Conservation (phyloP, 805 yeast species). For the Starmerella potacharoeniae region DNA sequence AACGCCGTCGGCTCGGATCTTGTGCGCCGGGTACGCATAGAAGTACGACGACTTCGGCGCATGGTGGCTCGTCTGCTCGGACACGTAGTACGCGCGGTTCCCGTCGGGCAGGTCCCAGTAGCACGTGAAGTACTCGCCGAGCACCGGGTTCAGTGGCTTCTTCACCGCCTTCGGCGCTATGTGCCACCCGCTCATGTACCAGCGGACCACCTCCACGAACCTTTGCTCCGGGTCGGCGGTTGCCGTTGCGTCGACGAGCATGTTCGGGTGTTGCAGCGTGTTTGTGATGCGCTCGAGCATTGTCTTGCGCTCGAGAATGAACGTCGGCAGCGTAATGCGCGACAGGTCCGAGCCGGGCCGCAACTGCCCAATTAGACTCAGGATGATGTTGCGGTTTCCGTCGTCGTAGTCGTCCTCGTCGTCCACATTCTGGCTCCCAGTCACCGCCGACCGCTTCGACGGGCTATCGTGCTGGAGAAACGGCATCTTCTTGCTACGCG, state of each 20-base stretch:
- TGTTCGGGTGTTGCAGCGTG: conserved; percentile 61
- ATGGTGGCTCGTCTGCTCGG: conserved; percentile 96
- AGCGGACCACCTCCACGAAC: conserved; percentile 61
- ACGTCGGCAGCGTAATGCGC: conserved; percentile 87
- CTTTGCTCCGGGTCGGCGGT: conserved; percentile 51
- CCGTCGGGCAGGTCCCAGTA: conserved; percentile 81
- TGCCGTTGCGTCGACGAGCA: conserved; percentile 57
- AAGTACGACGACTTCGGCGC: conserved; percentile 97
- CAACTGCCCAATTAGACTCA: conserved; percentile 81
- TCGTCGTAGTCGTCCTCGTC: conserved; percentile 89
- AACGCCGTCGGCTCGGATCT: conserved; percentile 79
- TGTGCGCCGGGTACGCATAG: conserved; percentile 68
- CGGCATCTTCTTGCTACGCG: neutral
- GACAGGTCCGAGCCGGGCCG: conserved; percentile 88
- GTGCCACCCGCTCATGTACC: conserved; percentile 96
- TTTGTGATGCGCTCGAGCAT: conserved; percentile 94
- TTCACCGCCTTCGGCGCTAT: conserved; percentile 97
- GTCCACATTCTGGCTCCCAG: conserved; percentile 19
- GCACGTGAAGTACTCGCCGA: conserved; percentile 83
- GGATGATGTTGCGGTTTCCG: conserved; percentile 73
- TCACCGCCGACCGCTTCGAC: conserved; percentile 1
- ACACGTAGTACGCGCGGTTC: conserved; percentile 62
- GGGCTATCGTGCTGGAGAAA: neutral
- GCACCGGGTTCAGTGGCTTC: conserved; percentile 88
- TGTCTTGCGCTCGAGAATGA: conserved; percentile 85